phyloP scores from a whole-genome alignment of 1,284 basidiomycete species.

The Agaricales sp. region DNA sequence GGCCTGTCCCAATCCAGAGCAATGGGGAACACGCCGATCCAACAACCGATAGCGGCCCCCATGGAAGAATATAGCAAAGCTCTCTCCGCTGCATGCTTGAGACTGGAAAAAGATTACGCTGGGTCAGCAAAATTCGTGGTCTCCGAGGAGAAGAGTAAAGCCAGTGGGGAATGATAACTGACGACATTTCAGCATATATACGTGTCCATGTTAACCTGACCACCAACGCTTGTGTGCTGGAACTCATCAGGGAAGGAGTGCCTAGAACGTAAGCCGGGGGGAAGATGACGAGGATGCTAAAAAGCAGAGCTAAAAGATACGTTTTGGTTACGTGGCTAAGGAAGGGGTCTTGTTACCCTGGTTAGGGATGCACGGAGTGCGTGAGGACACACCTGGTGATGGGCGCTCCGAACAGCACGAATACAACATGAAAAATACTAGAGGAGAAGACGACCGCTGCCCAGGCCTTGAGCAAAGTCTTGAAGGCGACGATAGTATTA shows the following conservation, averaged over 20 bases:
- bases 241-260: conserved; percentile 37
- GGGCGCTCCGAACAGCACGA: conserved; percentile 73
- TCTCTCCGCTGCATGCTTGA: conserved; percentile 59
- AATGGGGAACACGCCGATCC: conserved; percentile 74
- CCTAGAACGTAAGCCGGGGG: conserved; percentile 68
- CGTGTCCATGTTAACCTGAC: conserved; percentile 57
- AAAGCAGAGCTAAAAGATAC: conserved; percentile 53
- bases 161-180: conserved; percentile 22
- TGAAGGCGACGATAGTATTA: neutral
- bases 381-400: conserved; percentile 36
- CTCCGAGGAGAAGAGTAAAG: conserved; percentile 3
- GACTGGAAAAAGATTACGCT: conserved; percentile 27
- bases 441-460: conserved; percentile 43
- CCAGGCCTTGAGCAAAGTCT: conserved; percentile 42
- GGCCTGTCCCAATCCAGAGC: conserved; percentile 93
- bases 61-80: conserved; percentile 71
- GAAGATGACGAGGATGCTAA: conserved; percentile 60
- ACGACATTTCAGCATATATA: conserved; percentile 75
- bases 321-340: conserved; percentile 47
- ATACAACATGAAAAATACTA: conserved; percentile 32
- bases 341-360: no score
- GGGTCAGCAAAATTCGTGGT: conserved; percentile 4
- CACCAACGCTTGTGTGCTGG: conserved; percentile 27
- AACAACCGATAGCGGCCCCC: conserved; percentile 67
- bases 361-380: conserved; percentile 8